Evolutionary conservation across 352 stramenopile genomes (phyloP), one percentile per base, ranked within the genome.

Genomic region (Globisporangium radiosum): DNA sequence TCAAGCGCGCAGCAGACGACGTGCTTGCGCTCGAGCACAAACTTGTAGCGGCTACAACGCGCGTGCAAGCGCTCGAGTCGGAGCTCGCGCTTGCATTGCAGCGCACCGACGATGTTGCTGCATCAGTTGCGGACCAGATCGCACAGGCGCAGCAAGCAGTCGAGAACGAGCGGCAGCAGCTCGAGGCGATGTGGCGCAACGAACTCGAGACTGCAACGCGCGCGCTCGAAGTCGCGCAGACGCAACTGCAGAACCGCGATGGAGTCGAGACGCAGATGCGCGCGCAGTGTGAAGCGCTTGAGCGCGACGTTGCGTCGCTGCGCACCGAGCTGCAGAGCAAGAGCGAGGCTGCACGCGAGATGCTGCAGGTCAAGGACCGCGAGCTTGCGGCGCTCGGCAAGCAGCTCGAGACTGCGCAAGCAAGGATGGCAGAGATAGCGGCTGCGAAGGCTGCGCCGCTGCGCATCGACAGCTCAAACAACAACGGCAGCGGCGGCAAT

Each of bases 351-450:
- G 66, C 71, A 8, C 64, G 73, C 40, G 66, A 85, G 56, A 72
- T 73, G 56, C 59, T 87, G 47, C 61, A 75, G 49, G 63, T 66
- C 17, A 89, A 89, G 59, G 70, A 88, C 40, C 44, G 65, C 7
- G 76, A 91, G 57, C 67, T 89, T 9, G 65, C 54, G 6, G 51
- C 78, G 47, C 68, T 91, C 40, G 71, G 62, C 2, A 72, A 72
- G 49, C 68, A 87, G 50, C 65, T 91, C 11, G 64, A 85, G n/a
- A 61, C 72, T 14, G 69, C 76, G 2, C 52, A 69, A 13, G 57
- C 70, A 47, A 57, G 64, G 4, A 62, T 70, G 6, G 58, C 47
- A 7, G 48, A 9, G 45, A 33, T 55, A 63, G 8, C 37, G 4
- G 42, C 17, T 5, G 7, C 53, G 1, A 38, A 5, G 7, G 11